These are phyloP conservation scores for Thelonectria olida DNA, from an alignment of 2,329 filamentous ascomycete genomes.

Conservation along the genomic window DNA sequence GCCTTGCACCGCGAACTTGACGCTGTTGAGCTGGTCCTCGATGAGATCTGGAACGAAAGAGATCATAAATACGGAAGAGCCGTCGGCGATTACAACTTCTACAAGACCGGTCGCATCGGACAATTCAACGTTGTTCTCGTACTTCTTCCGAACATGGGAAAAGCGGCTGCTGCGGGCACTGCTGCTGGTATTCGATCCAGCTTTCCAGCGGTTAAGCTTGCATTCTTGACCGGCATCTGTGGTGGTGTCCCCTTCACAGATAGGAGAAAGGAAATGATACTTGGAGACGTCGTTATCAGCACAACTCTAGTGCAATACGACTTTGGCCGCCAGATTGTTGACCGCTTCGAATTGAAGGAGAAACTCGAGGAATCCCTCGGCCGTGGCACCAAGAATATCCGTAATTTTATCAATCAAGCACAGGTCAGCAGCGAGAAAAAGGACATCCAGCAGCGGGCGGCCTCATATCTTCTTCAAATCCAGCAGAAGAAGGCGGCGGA, in stretches of 20 bases:
- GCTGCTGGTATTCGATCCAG: slow-evolving; percentile 44
- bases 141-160: slow-evolving; percentile 42
- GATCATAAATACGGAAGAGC: background rate
- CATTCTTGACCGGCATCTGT: slow-evolving; percentile 51
- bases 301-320: slow-evolving; percentile 42
- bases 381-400: slow-evolving; percentile 23
- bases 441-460: too few relatives aligned
- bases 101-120: slow-evolving; percentile 42
- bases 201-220: slow-evolving; percentile 45
- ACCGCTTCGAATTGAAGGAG: slow-evolving; percentile 34
- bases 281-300: slow-evolving; percentile 49
- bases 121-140: slow-evolving; percentile 42
- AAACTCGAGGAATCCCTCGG: slow-evolving; percentile 32
- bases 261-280: slow-evolving; percentile 27
- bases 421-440: background rate
- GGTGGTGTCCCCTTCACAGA: slow-evolving; percentile 45
- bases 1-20: background rate
- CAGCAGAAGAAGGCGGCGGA: too few relatives aligned
- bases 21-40: background rate
- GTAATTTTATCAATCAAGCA: background rate
- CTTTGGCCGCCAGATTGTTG: slow-evolving; percentile 32
- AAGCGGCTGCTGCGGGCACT: slow-evolving; percentile 35
- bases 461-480: too few relatives aligned
- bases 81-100: slow-evolving; percentile 40
- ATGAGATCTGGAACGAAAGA: background rate